Evolutionary conservation across 371 early-diverging fungal species (phyloP).

Genomic region (Saksenaea vasiformis): DNA sequence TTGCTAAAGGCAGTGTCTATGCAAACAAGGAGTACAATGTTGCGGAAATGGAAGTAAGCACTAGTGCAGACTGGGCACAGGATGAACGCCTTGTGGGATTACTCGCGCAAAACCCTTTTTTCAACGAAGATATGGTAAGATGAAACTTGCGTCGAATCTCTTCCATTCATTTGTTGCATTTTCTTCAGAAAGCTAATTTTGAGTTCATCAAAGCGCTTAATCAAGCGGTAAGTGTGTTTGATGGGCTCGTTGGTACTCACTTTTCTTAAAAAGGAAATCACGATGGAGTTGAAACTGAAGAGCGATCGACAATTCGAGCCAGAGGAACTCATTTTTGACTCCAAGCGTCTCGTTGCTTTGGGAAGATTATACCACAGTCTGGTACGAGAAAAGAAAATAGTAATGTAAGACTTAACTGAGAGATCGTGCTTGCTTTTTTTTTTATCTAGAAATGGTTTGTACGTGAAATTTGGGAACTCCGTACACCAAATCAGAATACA

Average conservation of each 20-base stretch:
- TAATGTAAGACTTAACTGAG: too few relatives aligned
- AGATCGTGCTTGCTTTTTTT: too few relatives aligned
- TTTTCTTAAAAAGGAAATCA: conserved; percentile 65
- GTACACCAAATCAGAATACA: conserved; percentile 28
- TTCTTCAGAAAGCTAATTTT: conserved; percentile 31
- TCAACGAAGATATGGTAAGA: conserved; percentile 49
- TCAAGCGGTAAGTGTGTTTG: conserved; percentile 36
- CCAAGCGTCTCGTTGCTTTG: conserved; percentile 69
- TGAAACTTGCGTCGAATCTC: too few relatives aligned
- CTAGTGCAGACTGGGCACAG: conserved; percentile 84
- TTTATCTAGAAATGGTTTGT: conserved; percentile 70
- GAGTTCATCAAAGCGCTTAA: conserved; percentile 43
- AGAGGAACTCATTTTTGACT: conserved; percentile 85
- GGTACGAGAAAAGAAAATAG: conserved; percentile 61
- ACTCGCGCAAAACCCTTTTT: conserved; percentile 66
- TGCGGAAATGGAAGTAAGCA: conserved; percentile 41
- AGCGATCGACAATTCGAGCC: conserved; percentile 75
- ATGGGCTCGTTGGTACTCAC: background rate
- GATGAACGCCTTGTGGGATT: conserved; percentile 68
- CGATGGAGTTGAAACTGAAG: conserved; percentile 77
- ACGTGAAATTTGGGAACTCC: conserved; percentile 66
- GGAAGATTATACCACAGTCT: conserved; percentile 83
- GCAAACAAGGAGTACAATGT: conserved; percentile 38
- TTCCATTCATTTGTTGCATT: too few relatives aligned
- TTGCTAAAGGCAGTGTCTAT: conserved; percentile 53